A percentile compares a stretch with the other conserved stretches of the same genome.
Conservation (phyloP, 1,284 basidiomycete species). For the Thecaphora thlaspeos region DNA sequence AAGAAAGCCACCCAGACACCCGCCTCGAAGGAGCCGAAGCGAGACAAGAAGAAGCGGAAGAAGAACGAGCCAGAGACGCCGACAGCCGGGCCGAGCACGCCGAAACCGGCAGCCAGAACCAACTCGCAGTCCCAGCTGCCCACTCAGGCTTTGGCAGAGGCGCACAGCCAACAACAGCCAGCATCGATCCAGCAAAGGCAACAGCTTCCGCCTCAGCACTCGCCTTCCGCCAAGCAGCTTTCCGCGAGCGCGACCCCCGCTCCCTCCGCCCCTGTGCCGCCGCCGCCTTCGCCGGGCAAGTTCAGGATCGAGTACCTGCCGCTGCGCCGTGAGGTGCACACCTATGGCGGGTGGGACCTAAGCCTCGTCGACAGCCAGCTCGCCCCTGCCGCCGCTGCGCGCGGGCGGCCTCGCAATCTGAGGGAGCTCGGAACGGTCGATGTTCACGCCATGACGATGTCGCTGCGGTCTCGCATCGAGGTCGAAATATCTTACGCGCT, state of each 20-base stretch:
- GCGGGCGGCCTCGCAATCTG: slow-evolving; percentile 65
- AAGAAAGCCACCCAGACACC: slow-evolving; percentile 6
- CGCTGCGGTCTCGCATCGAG: slow-evolving; percentile 78
- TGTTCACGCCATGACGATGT: slow-evolving; percentile 83
- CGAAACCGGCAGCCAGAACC: background rate
- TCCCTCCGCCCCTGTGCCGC: slow-evolving; percentile 2
- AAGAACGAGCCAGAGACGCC: slow-evolving; percentile 20
- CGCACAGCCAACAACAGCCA: slow-evolving; percentile 18
- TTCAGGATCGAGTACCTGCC: slow-evolving; percentile 90
- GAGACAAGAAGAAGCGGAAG: slow-evolving; percentile 30
- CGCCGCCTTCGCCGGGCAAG: slow-evolving; percentile 60
- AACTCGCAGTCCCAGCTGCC: background rate
- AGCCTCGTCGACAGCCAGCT: slow-evolving; percentile 70
- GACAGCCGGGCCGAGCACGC: slow-evolving; percentile 2
- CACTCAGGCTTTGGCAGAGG: background rate
- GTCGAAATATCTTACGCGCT: slow-evolving; percentile 85
- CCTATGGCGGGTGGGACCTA: slow-evolving; percentile 80
- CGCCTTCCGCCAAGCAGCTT: background rate
- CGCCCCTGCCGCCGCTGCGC: slow-evolving; percentile 62
- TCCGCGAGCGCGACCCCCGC: background rate
- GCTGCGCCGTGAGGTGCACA: slow-evolving; percentile 72
- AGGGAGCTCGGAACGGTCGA: slow-evolving; percentile 81
- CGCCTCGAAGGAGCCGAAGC: slow-evolving; percentile 21
- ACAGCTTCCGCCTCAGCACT: slow-evolving; percentile 8
- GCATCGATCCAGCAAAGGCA: slow-evolving; percentile 20